phyloP scores from a whole-genome alignment of 495 filamentous ascomycete species.

The Aspergillus carlsbadensis region DNA sequence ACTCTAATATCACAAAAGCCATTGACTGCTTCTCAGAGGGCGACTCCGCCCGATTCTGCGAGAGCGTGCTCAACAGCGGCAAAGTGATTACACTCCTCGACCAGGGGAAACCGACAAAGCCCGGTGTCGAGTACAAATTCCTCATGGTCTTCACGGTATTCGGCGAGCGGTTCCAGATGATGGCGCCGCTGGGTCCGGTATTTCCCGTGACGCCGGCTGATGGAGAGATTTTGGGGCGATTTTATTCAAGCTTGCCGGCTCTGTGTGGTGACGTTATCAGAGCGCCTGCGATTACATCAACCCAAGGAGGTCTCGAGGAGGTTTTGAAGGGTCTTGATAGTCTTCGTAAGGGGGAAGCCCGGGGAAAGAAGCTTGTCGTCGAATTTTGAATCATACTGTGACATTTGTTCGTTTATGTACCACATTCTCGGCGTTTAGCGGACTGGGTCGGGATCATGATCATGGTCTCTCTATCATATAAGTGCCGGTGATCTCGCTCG shows the following conservation, averaged over 20 bases:
- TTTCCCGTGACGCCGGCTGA: constrained; percentile 16
- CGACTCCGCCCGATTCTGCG: constrained; percentile 20
- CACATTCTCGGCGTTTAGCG: too few species aligned
- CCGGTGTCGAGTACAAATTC: constrained; percentile 14
- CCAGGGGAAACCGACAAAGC: constrained; percentile 8
- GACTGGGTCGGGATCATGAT: too few species aligned
- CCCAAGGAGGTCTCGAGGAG: background rate
- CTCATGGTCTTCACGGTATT: constrained; percentile 23
- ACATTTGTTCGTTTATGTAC: too few species aligned
- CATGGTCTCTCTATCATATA: too few species aligned
- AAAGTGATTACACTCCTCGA: constrained; percentile 22
- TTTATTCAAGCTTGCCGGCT: background rate
- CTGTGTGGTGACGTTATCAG: background rate
- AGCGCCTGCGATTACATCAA: background rate
- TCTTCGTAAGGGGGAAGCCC: background rate
- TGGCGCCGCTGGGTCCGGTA: constrained; percentile 22
- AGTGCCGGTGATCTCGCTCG: too few species aligned
- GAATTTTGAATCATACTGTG: too few species aligned
- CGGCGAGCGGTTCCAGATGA: constrained; percentile 17
- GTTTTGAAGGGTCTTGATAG: background rate
- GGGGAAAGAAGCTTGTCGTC: too few species aligned
- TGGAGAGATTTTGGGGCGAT: background rate
- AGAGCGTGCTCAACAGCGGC: constrained; percentile 12
- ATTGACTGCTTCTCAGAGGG: constrained; percentile 28
- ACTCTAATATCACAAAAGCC: constrained; percentile 19